A percentile compares a stretch with the other conserved stretches of the same genome.
phyloP scores from a whole-genome alignment of 305 asterid genomes.

The Andrographis paniculata region DNA sequence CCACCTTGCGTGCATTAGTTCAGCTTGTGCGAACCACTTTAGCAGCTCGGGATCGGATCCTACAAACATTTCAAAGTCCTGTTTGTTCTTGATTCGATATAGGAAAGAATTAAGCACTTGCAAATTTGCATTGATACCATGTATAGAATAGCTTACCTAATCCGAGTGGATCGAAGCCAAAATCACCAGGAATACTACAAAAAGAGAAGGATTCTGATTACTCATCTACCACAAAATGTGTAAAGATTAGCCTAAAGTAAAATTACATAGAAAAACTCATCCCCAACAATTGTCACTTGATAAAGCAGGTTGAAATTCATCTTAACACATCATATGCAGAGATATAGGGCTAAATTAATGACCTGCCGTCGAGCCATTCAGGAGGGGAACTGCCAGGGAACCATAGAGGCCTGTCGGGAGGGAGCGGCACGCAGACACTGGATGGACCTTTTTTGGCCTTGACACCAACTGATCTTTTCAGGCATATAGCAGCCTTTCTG shows the following conservation, averaged over 20 bases:
- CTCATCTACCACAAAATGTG: no score
- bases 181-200: constrained; percentile 80
- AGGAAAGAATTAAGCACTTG: background rate
- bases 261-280: no score
- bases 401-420: constrained; percentile 90
- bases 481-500: constrained; percentile 19
- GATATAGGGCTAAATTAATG: no score
- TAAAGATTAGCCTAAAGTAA: no score
- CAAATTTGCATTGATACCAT: background rate
- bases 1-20: constrained; percentile 72
- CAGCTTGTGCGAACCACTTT: constrained; percentile 88
- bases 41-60: constrained; percentile 80
- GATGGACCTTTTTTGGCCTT: constrained; percentile 70
- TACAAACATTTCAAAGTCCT: constrained; percentile 4
- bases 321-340: no score
- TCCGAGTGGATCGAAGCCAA: constrained; percentile 83
- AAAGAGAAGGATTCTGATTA: background rate
- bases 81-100: background rate
- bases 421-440: constrained; percentile 70
- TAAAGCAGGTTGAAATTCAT: no score
- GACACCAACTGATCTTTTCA: constrained; percentile 19
- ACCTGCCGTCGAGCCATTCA: constrained; percentile 89
- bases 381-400: constrained; percentile 89
- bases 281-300: no score
- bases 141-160: constrained; percentile 36